phyloP scores from a whole-genome alignment of 1,284 basidiomycete species.

The Lignosus rhinocerotis region DNA sequence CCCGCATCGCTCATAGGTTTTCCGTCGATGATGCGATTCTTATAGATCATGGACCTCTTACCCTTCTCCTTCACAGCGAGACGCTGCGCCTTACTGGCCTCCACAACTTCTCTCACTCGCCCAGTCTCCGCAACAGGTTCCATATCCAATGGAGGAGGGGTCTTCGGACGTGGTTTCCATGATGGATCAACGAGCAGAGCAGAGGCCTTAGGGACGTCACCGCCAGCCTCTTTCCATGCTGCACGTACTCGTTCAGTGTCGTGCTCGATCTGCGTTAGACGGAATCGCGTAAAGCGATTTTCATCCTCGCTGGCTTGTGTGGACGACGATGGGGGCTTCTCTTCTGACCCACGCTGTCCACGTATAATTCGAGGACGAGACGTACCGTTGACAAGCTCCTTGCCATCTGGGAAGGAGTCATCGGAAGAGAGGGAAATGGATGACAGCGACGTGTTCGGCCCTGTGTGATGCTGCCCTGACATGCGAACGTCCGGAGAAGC shows the following conservation, averaged over 20 bases:
- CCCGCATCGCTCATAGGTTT: constrained; percentile 21
- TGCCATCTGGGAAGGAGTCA: constrained; percentile 55
- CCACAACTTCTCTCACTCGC: constrained; percentile 67
- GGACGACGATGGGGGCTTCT: constrained; percentile 20
- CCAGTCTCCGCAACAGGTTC: constrained; percentile 45
- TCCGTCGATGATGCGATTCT: constrained; percentile 54
- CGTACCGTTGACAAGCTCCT: constrained; percentile 43
- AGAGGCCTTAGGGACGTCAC: constrained; percentile 60
- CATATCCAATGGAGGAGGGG: constrained; percentile 30
- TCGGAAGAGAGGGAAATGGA: constrained; percentile 52
- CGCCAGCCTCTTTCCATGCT: constrained; percentile 63
- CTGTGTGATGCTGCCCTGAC: constrained; percentile 49
- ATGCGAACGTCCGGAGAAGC: constrained; percentile 58
- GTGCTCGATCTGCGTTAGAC: constrained; percentile 57
- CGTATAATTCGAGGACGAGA: constrained; percentile 56
- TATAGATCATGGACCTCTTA: constrained; percentile 76
- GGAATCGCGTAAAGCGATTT: constrained; percentile 54
- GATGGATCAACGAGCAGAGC: constrained; percentile 54
- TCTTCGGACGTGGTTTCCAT: constrained; percentile 46
- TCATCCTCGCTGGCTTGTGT: constrained; percentile 22
- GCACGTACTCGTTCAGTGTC: constrained; percentile 48
- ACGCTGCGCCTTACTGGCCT: constrained; percentile 63
- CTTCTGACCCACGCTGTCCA: constrained; percentile 37
- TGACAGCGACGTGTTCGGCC: constrained; percentile 40
- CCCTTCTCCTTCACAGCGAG: constrained; percentile 68